phyloP scores from a whole-genome alignment of 2,329 filamentous ascomycete species.

The Talaromyces sp. region DNA sequence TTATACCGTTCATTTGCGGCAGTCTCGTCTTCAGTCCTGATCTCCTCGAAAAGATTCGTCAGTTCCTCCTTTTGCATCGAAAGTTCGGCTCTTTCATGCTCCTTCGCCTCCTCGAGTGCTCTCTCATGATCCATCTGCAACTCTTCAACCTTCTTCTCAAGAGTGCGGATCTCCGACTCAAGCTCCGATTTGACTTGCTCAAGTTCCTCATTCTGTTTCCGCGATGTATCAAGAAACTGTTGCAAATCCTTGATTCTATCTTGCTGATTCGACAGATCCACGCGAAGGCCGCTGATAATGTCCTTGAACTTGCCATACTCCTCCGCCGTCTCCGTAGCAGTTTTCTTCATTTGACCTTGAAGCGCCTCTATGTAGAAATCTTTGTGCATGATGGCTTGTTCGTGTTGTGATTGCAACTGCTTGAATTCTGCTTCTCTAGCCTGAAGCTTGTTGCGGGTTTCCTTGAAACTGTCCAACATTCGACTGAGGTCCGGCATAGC shows the following conservation, averaged over 20 bases:
- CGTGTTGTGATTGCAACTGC: conserved; percentile 48
- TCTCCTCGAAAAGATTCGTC: conserved; percentile 49
- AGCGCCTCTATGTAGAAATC: conserved; percentile 53
- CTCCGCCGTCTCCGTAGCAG: conserved; percentile 49
- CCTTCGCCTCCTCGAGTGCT: conserved; percentile 32
- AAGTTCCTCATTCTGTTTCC: conserved; percentile 46
- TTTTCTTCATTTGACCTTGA: conserved; percentile 49
- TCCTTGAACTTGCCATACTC: conserved; percentile 45
- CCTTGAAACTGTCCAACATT: conserved; percentile 47
- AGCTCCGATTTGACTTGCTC: conserved; percentile 44
- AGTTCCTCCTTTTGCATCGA: conserved; percentile 44
- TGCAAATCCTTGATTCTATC: conserved; percentile 53
- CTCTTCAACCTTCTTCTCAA: conserved; percentile 40
- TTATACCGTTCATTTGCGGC: conserved; percentile 37
- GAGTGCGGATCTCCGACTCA: conserved; percentile 37
- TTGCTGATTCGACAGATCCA: conserved; percentile 51
- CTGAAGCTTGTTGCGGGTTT: conserved; percentile 50
- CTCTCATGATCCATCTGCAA: conserved; percentile 47
- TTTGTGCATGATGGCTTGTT: conserved; percentile 51
- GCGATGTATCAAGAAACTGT: conserved; percentile 44
- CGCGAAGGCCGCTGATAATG: conserved; percentile 47
- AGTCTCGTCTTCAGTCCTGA: conserved; percentile 43
- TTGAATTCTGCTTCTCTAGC: conserved; percentile 50
- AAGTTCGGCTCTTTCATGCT: conserved; percentile 35
- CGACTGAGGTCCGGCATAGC: conserved; percentile 48